Evolutionary conservation across 805 yeast species (phyloP).

Genomic region (Pichia thaimueangensis): DNA sequence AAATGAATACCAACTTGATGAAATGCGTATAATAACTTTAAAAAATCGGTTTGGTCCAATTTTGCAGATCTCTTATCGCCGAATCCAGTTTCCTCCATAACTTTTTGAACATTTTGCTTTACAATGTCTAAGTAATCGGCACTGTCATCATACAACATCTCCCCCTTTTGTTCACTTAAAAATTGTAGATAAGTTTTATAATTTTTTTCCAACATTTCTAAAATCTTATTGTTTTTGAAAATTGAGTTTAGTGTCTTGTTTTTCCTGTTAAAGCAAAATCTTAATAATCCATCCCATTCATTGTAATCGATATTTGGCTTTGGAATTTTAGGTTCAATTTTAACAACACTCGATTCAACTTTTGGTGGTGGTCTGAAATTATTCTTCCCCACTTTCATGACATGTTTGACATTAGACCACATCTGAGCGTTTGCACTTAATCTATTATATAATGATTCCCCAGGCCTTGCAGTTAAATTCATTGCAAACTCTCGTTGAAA

Average conservation of each 20-base stretch:
- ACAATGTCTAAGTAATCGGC: slow-evolving; percentile 43
- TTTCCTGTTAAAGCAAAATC: slow-evolving; percentile 89
- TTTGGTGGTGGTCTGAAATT: slow-evolving; percentile 98
- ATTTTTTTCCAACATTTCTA: slow-evolving; percentile 79
- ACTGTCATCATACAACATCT: slow-evolving; percentile 38
- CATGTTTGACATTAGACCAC: slow-evolving; percentile 99
- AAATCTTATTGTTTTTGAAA: slow-evolving; percentile 73
- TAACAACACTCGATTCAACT: slow-evolving; percentile 93
- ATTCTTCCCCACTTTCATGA: slow-evolving; percentile 96
- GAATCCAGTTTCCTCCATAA: slow-evolving; percentile 71
- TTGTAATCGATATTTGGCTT: slow-evolving; percentile 90
- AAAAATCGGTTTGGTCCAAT: slow-evolving; percentile 91
- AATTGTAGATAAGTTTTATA: slow-evolving; percentile 68
- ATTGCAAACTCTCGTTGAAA: slow-evolving; percentile 96
- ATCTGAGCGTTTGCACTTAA: slow-evolving; percentile 94
- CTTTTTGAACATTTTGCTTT: slow-evolving; percentile 64
- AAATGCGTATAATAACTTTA: slow-evolving; percentile 80
- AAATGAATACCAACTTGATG: slow-evolving; percentile 97
- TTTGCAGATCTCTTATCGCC: slow-evolving; percentile 87
- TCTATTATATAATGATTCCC: slow-evolving; percentile 90
- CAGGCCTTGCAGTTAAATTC: slow-evolving; percentile 90
- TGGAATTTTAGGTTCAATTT: slow-evolving; percentile 86
- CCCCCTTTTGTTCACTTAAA: slow-evolving; percentile 40
- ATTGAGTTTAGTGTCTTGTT: slow-evolving; percentile 92
- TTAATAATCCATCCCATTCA: slow-evolving; percentile 95